Base-by-base conservation (phyloP, 768 basidiomycete genomes). In the Suillus paluster region DNA sequence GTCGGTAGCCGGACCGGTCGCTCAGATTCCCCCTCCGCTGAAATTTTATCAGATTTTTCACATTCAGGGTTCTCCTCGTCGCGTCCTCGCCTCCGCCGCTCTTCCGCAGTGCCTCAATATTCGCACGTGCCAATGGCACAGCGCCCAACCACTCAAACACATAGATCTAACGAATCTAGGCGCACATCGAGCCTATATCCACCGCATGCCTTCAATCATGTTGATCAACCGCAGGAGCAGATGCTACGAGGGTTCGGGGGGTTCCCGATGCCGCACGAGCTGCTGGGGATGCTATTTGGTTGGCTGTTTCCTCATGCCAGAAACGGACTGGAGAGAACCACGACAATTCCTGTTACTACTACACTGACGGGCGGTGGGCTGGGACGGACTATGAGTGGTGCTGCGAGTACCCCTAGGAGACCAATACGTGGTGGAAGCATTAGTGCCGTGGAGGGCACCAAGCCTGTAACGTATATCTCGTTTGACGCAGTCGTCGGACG, bases 401-500 rank as follows among this genome's bases (percentile, higher is more conserved):
- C 45, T 57, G 79, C 79, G 7, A 77, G 77, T 59, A 73, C 71
- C 38, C 76, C 71, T 25, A 39, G 63, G 12, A 38, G 61, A 34
- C 15, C 17, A 21, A 48, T 65, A 15, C 50, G 27, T 6, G 21
- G 41, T 1, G 57, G 62, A 27, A 42, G 36, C 7, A 60, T 62
- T 14, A 79, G 75, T 14, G 59, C 69, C 19, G 65, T 69, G 10
- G 71, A 74, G 42, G 83, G 84, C n/a, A 79, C 78, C 54, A 83
- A 77, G 65, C 72, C 77, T 1, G 94, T 91, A 3, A 79, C 91
- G 0, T 98, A 98, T 73, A 89, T 98, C 61, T 84, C 88, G 1
- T 98, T 97, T 70, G 86, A 93, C 49, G 91, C 94, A 0, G 71
- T 84, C 3, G 92, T 95, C n/a, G 92, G 94, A 0, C 83, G 88